These are phyloP conservation scores for Thermothielavioides terrestris DNA, from an alignment of 495 filamentous ascomycete genomes.

Conservation along the genomic window DNA sequence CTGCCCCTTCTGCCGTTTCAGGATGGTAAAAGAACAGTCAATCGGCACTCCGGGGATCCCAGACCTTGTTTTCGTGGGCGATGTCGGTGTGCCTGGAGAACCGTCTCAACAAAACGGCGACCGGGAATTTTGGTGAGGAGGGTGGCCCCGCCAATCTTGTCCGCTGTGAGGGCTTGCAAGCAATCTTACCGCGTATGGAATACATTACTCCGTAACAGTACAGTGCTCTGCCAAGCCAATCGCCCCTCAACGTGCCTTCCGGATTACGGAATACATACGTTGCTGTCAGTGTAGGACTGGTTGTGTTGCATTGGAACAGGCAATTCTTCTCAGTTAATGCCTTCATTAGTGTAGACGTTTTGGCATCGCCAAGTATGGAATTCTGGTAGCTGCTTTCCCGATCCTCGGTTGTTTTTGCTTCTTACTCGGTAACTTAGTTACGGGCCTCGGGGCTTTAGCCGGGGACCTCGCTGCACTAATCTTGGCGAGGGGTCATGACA, in stretches of 20 bases:
- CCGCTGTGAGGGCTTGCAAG: neutral
- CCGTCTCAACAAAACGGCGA: slow-evolving; percentile 3
- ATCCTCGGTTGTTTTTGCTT: slow-evolving; percentile 20
- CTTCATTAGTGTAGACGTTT: neutral
- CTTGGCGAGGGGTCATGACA: no score
- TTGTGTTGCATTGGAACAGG: no score
- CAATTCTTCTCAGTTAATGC: no score
- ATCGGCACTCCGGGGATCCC: neutral
- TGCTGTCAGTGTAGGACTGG: no score
- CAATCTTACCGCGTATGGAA: no score
- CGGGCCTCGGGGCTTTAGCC: neutral
- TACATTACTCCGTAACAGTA: no score
- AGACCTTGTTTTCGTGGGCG: neutral
- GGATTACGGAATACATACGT: no score
- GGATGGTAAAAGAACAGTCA: no score
- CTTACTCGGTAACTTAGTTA: slow-evolving; percentile 12
- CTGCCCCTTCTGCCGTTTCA: no score
- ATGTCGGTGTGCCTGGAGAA: neutral
- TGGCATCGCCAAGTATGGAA: slow-evolving; percentile 1
- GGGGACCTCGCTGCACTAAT: no score
- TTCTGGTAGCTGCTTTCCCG: slow-evolving; percentile 3
- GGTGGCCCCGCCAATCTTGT: slow-evolving; percentile 1
- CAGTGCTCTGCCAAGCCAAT: neutral
- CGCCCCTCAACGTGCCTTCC: neutral
- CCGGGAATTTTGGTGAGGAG: slow-evolving; percentile 5